phyloP scores from a whole-genome alignment of 2,329 filamentous ascomycete species.

The Mycocentrospora acerina region DNA sequence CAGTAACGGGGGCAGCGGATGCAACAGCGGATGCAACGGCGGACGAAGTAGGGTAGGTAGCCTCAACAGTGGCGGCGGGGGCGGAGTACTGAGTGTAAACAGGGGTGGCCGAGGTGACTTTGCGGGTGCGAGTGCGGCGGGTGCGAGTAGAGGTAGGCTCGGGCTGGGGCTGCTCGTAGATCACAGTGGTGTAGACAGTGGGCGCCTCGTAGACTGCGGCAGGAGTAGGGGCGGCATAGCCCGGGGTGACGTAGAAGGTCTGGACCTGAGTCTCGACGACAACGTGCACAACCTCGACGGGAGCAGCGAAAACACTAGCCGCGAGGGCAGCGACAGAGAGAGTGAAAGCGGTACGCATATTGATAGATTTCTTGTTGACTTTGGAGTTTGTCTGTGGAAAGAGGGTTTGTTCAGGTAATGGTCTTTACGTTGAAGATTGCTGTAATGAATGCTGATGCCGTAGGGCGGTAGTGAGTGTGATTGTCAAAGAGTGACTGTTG shows the following conservation, averaged over 20 bases:
- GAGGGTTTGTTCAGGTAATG: constrained; percentile 1
- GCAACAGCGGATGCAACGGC: constrained; percentile 10
- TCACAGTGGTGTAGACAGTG: constrained; percentile 5
- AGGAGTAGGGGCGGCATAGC: constrained; percentile 5
- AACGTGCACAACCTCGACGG: constrained; percentile 20
- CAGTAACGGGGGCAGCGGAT: constrained; percentile 6
- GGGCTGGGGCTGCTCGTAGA: constrained; percentile 9
- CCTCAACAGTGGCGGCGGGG: constrained; percentile 8
- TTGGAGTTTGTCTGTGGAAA: constrained; percentile 9
- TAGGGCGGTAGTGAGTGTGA: constrained; percentile 29
- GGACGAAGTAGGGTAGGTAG: constrained; percentile 12
- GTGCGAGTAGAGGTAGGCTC: constrained; percentile 3
- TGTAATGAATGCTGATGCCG: constrained; percentile 27
- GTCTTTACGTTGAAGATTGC: constrained; percentile 12
- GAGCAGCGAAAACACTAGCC: constrained; percentile 32
- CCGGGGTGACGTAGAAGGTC: constrained; percentile 26
- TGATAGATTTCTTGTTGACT: constrained; percentile 16
- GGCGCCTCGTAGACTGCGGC: constrained; percentile 6
- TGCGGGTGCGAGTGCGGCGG: too few species aligned
- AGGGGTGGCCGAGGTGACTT: not conserved
- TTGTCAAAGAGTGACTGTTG: constrained; percentile 11
- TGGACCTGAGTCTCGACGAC: constrained; percentile 31
- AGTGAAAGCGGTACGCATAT: constrained; percentile 30
- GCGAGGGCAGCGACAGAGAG: constrained; percentile 32
- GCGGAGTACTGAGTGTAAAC: not conserved